Evolutionary conservation across 805 yeast species (phyloP).

Genomic region (Kockiozyma suomiensis): DNA sequence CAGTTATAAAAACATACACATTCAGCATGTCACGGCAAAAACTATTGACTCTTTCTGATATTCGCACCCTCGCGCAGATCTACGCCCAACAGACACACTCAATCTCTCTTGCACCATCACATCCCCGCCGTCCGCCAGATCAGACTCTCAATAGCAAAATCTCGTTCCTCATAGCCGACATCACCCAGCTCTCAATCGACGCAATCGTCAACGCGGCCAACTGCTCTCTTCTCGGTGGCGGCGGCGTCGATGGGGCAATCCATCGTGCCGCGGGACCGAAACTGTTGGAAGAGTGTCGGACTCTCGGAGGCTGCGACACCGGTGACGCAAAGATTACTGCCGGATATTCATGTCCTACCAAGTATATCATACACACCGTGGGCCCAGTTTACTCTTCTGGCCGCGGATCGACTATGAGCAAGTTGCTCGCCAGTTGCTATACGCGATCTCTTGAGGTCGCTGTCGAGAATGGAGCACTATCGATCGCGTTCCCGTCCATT

Average conservation of each 20-base stretch:
- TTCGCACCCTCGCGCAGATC: constrained; percentile 13
- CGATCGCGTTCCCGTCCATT: constrained; percentile 32
- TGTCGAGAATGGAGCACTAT: constrained; percentile 7
- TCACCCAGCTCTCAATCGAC: constrained; percentile 23
- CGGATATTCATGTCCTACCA: constrained; percentile 18
- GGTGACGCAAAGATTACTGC: constrained; percentile 32
- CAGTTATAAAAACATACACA: too few species aligned
- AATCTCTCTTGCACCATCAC: too few species aligned
- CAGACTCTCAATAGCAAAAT: constrained; percentile 14
- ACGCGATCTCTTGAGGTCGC: constrained; percentile 16
- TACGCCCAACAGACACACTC: not conserved
- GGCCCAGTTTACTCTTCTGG: constrained; percentile 24
- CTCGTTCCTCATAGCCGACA: constrained; percentile 20
- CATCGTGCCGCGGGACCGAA: constrained; percentile 29
- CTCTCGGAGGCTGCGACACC: constrained; percentile 26
- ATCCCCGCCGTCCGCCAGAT: not conserved
- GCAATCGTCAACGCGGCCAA: constrained; percentile 35
- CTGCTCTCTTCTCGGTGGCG: constrained; percentile 20
- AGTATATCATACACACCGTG: constrained; percentile 26
- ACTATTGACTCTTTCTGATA: constrained; percentile 2
- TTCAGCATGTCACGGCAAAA: too few species aligned
- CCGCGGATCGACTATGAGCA: not conserved
- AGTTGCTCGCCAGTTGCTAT: constrained; percentile 20
- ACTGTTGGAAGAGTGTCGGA: constrained; percentile 15
- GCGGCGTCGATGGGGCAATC: constrained; percentile 34